Evolutionary conservation across 345 rosid genomes (phyloP), one percentile per base, ranked within the genome.

Genomic region (Capsella bursapastoris): DNA sequence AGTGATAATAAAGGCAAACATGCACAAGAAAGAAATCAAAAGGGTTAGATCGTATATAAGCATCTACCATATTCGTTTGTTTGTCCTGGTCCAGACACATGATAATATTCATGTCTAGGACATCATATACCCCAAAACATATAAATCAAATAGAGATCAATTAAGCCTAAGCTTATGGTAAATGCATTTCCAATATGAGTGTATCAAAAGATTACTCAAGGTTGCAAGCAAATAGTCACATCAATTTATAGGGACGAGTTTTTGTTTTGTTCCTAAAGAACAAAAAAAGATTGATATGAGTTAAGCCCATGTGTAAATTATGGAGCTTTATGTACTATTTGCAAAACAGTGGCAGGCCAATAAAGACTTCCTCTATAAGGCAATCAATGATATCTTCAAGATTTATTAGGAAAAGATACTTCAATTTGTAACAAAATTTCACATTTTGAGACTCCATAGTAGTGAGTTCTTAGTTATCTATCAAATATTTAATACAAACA

Each of bases 221-320:
- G 27, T 63, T 47, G 48, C 52, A 57, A 57, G 66, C 59, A 66
- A 75, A 18, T 13, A 32, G 34, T 22, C 63, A 14, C 40, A 51
- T 59, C 57, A 14, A 50, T 43, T 68, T 59, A 43, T 68, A 31
- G 25, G 11, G 9, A 72, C 9, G 45, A 67, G 18, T 40, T 50
- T 22, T 68, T 67, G 73, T 68, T 68, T 60, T 35, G 48, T 68
- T 75, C 73, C 68, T 75, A 66, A 40, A 66, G 29, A 66, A 74
- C 78, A 58, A 60, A 49, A 35, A 5, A 37, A 3, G n/a, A 28
- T 16, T 37, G 67, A 49, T 56, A 37, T 74, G 51, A 47, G 47
- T 41, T 68, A 68, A 40, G 48, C 53, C 48, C 73, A 75, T 68
- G 79, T 75, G 79, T 68, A 51, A 41, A 68, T 31, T 68, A 51